Base-by-base conservation (phyloP, 2,329 filamentous ascomycete species). In the Fusarium pseudonygamai region DNA sequence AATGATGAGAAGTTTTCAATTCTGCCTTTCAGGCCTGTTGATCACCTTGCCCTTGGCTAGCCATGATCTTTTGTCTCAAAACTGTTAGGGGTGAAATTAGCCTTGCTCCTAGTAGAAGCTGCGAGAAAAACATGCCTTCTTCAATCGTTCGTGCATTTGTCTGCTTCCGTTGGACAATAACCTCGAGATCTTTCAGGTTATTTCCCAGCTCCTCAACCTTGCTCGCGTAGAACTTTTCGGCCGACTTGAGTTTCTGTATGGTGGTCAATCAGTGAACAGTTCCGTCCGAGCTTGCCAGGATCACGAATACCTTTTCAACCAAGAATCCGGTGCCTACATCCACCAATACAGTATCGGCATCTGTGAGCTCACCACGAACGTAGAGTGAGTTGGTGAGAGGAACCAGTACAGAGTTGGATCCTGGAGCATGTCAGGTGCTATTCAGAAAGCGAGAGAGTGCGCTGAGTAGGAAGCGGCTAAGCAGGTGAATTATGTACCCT, bases 301-400 rank as follows among this genome's bases (percentile, higher is more conserved):
- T 20, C 16, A 34, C 73, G 20, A 50, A 30, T 60, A 93, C 92
- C 90, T 99, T 99, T 84, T 98, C 95, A 60, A 98, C 92, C 79
- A 95, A 95, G 81, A 97, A 98, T 1, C 96, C 96, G 2, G 96
- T 98, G 26, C 96, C 96, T 26, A 98, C 91, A 82, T 98, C 96
- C 45, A 98, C 94, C 66, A 98, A 87, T 12, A 97, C 94, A 69
- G 91, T 91, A 64, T 93, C 89, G 4, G 92, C 88, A 81, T 92
- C 90, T 50, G 93, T 88, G 45, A 98, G 86, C 43, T 89, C 91
- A 37, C 96, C 97, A 32, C 93, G 93, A 22, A 99, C 96, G 83
- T 99, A 99, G 36, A 99, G 88, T 2, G 95, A 98, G 78, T 93
- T 96, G 18, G 96, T 99, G 71, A 99, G 84, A 0, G 97, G 96